Conservation (phyloP, 345 rosid genomes). For the Pugionium cornutum region DNA sequence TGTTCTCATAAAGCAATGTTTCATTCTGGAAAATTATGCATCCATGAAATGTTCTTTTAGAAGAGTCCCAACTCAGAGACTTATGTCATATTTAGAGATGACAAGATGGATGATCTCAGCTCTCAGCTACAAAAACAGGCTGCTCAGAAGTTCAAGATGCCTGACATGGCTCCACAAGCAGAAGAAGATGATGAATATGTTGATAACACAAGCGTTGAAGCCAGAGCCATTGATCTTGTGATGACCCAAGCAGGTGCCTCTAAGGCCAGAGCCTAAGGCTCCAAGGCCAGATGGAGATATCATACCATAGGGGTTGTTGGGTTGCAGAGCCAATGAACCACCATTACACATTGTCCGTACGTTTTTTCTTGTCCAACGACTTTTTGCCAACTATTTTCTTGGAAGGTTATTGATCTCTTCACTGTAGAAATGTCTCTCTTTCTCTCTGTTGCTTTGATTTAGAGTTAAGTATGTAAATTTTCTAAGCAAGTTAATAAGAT, state of each 20-base stretch:
- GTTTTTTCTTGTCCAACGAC: not conserved
- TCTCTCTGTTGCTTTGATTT: too few species aligned
- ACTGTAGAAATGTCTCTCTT: not conserved
- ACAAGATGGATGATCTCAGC: constrained; percentile 85
- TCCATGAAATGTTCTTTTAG: constrained; percentile 57
- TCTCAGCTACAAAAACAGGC: constrained; percentile 85
- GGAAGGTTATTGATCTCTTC: not conserved
- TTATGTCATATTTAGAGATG: constrained; percentile 74
- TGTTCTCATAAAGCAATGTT: not conserved
- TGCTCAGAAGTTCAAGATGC: constrained; percentile 83
- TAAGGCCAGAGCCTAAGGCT: constrained; percentile 66
- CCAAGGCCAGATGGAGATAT: constrained; percentile 64
- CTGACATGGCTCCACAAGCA: constrained; percentile 50
- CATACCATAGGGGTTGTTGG: constrained; percentile 48
- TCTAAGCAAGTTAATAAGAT: not conserved
- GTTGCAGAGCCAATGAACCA: not conserved
- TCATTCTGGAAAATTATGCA: constrained; percentile 14
- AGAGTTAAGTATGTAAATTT: too few species aligned
- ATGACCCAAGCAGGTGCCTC: constrained; percentile 83
- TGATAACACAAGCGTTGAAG: constrained; percentile 50
- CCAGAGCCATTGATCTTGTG: constrained; percentile 50
- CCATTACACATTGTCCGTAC: not conserved
- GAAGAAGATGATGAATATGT: constrained; percentile 63
- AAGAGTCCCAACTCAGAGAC: constrained; percentile 80
- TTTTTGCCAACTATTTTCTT: constrained; percentile 1